A percentile compares a stretch with the other conserved stretches of the same genome.
Evolutionary conservation across 148 eudicot species (phyloP).

Genomic region (Limonium bicolor): DNA sequence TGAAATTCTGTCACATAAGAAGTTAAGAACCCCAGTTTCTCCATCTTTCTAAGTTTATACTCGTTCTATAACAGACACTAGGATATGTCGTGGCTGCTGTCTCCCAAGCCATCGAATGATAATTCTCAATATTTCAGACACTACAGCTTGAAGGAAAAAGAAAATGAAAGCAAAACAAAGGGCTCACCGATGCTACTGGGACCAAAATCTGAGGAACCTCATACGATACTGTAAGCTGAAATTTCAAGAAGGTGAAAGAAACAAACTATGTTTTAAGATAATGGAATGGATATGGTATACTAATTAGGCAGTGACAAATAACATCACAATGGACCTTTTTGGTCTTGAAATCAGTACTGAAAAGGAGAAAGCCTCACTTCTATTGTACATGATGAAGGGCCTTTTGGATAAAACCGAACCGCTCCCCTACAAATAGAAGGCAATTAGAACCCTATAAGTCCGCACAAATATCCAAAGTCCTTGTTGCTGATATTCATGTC

Average conservation of each 20-base stretch:
- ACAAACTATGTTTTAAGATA: not conserved
- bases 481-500: too few species aligned
- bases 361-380: conserved; percentile 47
- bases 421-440: conserved; percentile 65
- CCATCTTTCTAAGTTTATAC: not conserved
- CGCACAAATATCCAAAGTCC: not conserved
- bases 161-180: conserved; percentile 3
- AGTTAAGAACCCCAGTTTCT: conserved; percentile 1
- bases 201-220: conserved; percentile 73
- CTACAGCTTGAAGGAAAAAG: not conserved
- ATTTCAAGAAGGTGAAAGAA: conserved; percentile 4
- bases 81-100: too few species aligned
- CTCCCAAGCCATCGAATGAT: too few species aligned
- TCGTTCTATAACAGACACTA: not conserved
- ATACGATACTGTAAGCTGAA: conserved; percentile 86
- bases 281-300: not conserved
- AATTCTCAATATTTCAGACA: too few species aligned
- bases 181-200: conserved; percentile 92
- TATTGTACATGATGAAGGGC: conserved; percentile 58
- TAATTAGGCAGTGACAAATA: too few species aligned
- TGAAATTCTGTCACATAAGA: too few species aligned
- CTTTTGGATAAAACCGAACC: conserved; percentile 89
- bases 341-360: not conserved
- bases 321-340: not conserved
- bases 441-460: not conserved